Conservation (phyloP, 805 yeast genomes). For the Starmerella cellae region DNA sequence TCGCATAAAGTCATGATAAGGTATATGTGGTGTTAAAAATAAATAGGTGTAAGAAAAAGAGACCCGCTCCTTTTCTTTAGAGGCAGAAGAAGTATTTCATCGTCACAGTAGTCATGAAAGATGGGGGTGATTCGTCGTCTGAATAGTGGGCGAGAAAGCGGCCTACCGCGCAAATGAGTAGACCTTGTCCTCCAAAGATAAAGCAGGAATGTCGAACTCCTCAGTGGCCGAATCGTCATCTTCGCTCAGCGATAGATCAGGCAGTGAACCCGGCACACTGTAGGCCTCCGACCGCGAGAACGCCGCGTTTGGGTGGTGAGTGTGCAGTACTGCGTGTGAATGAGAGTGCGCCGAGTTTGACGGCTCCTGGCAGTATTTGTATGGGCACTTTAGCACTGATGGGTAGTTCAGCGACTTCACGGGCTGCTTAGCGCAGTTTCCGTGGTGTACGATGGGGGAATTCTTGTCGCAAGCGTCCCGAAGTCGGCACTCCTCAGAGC, state of each 20-base stretch:
- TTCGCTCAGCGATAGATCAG: constrained; percentile 16
- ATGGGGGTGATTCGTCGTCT: no score
- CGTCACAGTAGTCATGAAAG: no score
- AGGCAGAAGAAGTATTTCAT: no score
- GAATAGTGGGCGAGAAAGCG: no score
- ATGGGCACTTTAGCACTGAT: constrained; percentile 7
- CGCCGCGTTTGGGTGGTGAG: neutral
- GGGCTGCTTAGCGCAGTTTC: neutral
- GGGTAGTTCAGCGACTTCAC: constrained; percentile 7
- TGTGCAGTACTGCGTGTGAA: neutral
- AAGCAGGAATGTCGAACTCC: constrained; percentile 10
- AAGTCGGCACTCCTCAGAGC: constrained; percentile 26
- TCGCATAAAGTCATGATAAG: no score
- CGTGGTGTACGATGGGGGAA: neutral
- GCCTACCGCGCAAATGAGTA: neutral
- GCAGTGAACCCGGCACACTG: constrained; percentile 3
- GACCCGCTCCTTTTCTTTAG: no score
- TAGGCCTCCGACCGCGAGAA: neutral
- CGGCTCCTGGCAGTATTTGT: neutral
- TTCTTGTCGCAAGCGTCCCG: constrained; percentile 18
- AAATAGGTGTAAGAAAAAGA: no score
- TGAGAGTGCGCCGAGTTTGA: neutral
- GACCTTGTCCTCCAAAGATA: constrained; percentile 9
- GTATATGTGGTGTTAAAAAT: no score
- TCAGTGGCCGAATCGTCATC: constrained; percentile 12